Percentiles rank a stretch among this genome's conserved stretches.
Conservation (phyloP, 768 basidiomycete genomes). For the Lactifluus pinguis region DNA sequence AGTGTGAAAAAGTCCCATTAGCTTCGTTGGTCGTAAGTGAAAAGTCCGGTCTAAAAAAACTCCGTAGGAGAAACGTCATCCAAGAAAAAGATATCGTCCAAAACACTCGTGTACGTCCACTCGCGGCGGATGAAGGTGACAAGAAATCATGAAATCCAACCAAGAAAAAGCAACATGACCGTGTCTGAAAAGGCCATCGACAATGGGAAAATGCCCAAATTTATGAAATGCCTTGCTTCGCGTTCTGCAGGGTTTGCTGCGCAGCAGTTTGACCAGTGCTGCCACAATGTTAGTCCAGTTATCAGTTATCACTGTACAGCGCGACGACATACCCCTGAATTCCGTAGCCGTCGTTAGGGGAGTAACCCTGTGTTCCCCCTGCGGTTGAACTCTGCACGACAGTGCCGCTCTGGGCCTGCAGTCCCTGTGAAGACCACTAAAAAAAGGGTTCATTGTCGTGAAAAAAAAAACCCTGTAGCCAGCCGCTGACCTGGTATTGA, state of each 20-base stretch:
- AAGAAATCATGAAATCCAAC: background rate
- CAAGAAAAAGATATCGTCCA: background rate
- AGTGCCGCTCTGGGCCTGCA: constrained; percentile 2
- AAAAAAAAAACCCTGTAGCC: background rate
- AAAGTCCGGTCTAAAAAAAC: background rate
- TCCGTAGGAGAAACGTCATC: background rate
- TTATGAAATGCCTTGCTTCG: background rate
- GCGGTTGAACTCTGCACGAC: constrained; percentile 1
- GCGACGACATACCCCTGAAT: constrained; percentile 9
- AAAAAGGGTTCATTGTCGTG: background rate
- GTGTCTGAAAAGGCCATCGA: background rate
- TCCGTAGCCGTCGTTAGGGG: constrained; percentile 19
- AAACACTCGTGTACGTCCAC: background rate
- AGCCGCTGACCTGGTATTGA: constrained; percentile 15
- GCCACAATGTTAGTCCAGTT: background rate
- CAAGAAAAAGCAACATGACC: background rate
- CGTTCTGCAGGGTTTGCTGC: constrained; percentile 1
- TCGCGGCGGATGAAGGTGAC: background rate
- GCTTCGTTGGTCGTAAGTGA: background rate
- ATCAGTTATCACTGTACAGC: background rate
- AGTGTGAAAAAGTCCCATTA: background rate
- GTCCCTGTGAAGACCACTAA: constrained; percentile 11
- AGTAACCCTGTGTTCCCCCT: background rate
- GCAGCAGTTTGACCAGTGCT: background rate
- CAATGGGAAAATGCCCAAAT: background rate